Conservation (phyloP, 495 filamentous ascomycete genomes). For the Neurospora sp. region DNA sequence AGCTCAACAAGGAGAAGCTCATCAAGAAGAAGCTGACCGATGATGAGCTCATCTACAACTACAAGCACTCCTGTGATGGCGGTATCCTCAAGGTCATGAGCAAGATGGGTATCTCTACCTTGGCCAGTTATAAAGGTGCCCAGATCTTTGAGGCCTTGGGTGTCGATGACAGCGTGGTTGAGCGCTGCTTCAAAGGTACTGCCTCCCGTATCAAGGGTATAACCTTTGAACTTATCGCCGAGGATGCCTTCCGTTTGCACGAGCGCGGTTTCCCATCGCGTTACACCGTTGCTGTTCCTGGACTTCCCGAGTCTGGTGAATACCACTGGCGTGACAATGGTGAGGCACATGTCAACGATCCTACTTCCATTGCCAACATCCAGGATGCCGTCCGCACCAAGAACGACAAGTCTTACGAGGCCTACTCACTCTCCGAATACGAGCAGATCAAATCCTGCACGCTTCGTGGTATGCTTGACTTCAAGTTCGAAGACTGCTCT, state of each 20-base stretch:
- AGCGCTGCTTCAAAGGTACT: constrained; percentile 93
- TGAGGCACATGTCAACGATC: constrained; percentile 97
- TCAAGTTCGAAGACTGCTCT: constrained; percentile 82
- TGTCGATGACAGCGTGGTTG: constrained; percentile 89
- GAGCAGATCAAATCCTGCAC: constrained; percentile 99
- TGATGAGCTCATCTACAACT: constrained; percentile 85
- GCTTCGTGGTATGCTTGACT: constrained; percentile 91
- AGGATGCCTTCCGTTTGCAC: constrained; percentile 95
- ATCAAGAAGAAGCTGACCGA: constrained; percentile 79
- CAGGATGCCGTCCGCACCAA: constrained; percentile 97
- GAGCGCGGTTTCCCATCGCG: constrained; percentile 90
- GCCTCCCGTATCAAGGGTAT: constrained; percentile 93
- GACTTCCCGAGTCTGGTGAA: constrained; percentile 89
- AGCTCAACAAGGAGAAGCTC: constrained; percentile 92
- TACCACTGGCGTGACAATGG: constrained; percentile 99
- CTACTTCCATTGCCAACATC: constrained; percentile 89
- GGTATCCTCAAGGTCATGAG: constrained; percentile 99
- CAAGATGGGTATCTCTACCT: constrained; percentile 99
- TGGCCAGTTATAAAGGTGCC: constrained; percentile 97
- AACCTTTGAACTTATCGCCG: constrained; percentile 91
- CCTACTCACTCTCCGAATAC: constrained; percentile 88
- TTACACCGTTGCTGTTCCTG: constrained; percentile 65
- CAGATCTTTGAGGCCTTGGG: constrained; percentile 99
- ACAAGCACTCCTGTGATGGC: constrained; percentile 95
- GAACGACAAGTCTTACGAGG: constrained; percentile 99